Evolutionary conservation across 768 basidiomycete species (phyloP), one percentile per base, ranked within the genome.

Genomic region (Amanita polypyramis): DNA sequence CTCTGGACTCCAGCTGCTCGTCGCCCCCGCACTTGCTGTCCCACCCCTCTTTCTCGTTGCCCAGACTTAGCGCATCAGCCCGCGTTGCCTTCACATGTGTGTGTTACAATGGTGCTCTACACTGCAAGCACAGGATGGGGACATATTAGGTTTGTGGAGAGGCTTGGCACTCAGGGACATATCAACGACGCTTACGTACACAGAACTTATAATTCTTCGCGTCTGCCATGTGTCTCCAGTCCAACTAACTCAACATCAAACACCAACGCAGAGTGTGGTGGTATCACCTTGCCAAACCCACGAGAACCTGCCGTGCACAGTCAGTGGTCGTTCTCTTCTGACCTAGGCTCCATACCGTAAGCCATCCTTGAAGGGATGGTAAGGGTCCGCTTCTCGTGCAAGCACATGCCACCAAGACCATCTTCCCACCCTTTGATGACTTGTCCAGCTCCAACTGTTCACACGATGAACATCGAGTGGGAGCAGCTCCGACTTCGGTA

Each of bases 391-490:
- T 89, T 92, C 70, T 96, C 93, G 51, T 76, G 70, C 33, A 90
- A 60, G 60, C 93, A 95, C 82, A 95, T 92, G 47, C 84, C 86
- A 33, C 75, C 49, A 42, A 92, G 77, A 55, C 88, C 88, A 35
- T 86, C 65, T 55, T 92, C 88, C 88, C 88, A 92, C 14, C 88
- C 88, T 54, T 72, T 72, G 60, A 92, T 92, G 44, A 92, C 88
- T 57, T 89, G 86, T 8, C 84, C 83, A 34, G 71, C 63, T 43
- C 88, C 88, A 25, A 92, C 88, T 91, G 37, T 4, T 36, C 32
- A 36, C 32, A 34, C 33, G 20, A 33, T 45, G 3, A 44, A 21
- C 20, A 32, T n/a, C 10, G 30, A 4, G 17, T 21, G 30, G 19
- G 33, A 17, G n/a, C 29, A n/a, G 43, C 19, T 37, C 7, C 25